phyloP scores from a whole-genome alignment of 2,329 filamentous ascomycete species.

The Cytospora schulzeri region DNA sequence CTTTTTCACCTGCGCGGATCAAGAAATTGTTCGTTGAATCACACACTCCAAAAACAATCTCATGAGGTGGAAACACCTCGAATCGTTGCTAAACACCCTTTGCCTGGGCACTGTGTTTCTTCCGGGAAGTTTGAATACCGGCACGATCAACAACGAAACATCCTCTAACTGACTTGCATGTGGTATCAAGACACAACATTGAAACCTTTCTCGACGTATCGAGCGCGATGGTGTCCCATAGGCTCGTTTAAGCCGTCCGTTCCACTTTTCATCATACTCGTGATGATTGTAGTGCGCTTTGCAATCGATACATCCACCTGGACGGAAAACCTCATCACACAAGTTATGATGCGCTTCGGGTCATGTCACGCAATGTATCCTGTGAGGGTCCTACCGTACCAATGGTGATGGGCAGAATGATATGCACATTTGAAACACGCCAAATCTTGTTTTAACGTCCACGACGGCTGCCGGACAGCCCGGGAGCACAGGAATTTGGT shows the following conservation, averaged over 20 bases:
- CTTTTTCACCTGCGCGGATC: not conserved
- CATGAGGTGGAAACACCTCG: conserved; percentile 4
- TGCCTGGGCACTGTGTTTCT: not conserved
- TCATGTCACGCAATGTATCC: not conserved
- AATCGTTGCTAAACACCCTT: not conserved
- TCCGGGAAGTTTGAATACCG: not conserved
- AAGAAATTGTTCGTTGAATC: not conserved
- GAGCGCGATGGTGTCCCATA: not conserved
- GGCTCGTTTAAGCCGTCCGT: not conserved
- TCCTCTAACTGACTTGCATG: not conserved
- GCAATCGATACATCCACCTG: conserved; percentile 1
- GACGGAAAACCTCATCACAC: not conserved
- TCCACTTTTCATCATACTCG: conserved; percentile 17
- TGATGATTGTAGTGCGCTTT: not conserved
- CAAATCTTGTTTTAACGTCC: conserved; percentile 21
- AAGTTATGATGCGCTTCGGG: not conserved
- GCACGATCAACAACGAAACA: not conserved
- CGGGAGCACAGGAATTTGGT: not conserved
- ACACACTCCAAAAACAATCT: not conserved
- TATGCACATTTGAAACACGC: conserved; percentile 19
- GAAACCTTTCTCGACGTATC: not conserved
- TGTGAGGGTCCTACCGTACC: not conserved
- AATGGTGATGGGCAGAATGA: conserved; percentile 8
- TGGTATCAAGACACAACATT: conserved; percentile 6
- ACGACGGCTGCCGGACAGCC: not conserved